Percentiles rank a stretch among this genome's conserved stretches.
Evolutionary conservation across 352 stramenopile genomes (phyloP).

Genomic region (Saprolegnia diclina): DNA sequence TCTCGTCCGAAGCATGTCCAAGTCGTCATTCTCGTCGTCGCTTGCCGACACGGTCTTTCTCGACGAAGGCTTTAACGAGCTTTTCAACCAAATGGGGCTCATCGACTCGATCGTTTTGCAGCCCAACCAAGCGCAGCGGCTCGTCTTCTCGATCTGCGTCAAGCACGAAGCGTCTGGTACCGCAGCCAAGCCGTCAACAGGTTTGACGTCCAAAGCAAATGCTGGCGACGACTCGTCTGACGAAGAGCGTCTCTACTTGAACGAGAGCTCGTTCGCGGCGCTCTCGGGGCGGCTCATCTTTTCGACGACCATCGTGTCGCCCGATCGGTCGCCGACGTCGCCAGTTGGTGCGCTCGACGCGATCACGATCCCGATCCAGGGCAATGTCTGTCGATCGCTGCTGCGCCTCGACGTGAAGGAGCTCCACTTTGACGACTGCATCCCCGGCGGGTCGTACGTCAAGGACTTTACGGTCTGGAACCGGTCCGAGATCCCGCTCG

Average conservation of each 20-base stretch:
- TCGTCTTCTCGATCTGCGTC: slow-evolving; percentile 72
- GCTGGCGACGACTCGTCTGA: slow-evolving; percentile 58
- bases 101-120: slow-evolving; percentile 56
- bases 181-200: slow-evolving; percentile 21
- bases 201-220: slow-evolving; percentile 29
- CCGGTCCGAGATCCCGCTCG: slow-evolving; percentile 78
- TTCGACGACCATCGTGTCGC: slow-evolving; percentile 28
- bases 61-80: slow-evolving; percentile 82
- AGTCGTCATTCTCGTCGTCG: slow-evolving; percentile 40
- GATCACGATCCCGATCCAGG: slow-evolving; percentile 70
- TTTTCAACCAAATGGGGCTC: slow-evolving; percentile 83
- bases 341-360: slow-evolving; percentile 40
- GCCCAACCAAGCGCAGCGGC: slow-evolving; percentile 55
- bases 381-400: slow-evolving; percentile 75
- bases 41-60: slow-evolving; percentile 76
- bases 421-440: slow-evolving; percentile 84
- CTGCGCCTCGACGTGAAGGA: slow-evolving; percentile 82
- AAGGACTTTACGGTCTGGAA: slow-evolving; percentile 90
- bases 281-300: slow-evolving; percentile 56
- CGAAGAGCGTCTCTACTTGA: slow-evolving; percentile 75
- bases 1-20: slow-evolving; percentile 58
- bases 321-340: background rate
- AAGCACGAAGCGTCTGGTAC: slow-evolving; percentile 32
- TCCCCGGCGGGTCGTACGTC: slow-evolving; percentile 79
- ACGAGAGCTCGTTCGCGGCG: slow-evolving; percentile 75